Base-by-base conservation (phyloP, 306 rosid genomes). In the Echinosophora koreensis region DNA sequence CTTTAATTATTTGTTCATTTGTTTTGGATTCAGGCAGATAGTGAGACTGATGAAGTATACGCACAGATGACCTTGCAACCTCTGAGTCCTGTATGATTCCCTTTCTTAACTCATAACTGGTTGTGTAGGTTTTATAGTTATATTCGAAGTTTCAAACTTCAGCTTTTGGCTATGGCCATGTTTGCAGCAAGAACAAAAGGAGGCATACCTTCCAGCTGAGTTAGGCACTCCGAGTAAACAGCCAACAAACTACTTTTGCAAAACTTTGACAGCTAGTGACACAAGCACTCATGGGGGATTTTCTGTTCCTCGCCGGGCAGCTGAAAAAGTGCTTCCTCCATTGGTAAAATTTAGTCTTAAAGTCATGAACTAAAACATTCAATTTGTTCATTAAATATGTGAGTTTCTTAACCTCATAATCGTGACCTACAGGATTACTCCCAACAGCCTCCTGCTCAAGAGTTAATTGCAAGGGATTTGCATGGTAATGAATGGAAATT, bases 41-140 rank as follows among this genome's bases (percentile, higher is more conserved):
- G 73, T 0, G 97, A 94, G 88, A 92, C 98, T 2, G 97, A 85
- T 78, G 88, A 94, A 90, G 98, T 94, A 32, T 94, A 94, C 28
- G 98, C 97, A 0, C 98, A 94, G 61, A 94, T 94, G 98, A 94
- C 98, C 44, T 84, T 94, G 90, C 98, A 94, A 57, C 93, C 98
- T 16, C 84, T 94, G 50, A 94, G 73, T 85, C 90, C 86, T 52
- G 98, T 94, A 90, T 44, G 88, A 74, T 77, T 69, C 82, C 9
- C 57, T 81, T 49, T 85, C 37, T 56, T 72, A 27, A 34, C 62
- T 54, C 50, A 76, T 49, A 14, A 57, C 80, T 69, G 15, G 9
- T 55, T 18, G 46, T 41, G 8, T 72, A 34, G 55, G 39, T 39
- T 52, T 55, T 80, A 44, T 56, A 0, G 37, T 37, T 79, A 57